phyloP scores from a whole-genome alignment of 2,329 filamentous ascomycete genomes.

The Zarea fungicola region DNA sequence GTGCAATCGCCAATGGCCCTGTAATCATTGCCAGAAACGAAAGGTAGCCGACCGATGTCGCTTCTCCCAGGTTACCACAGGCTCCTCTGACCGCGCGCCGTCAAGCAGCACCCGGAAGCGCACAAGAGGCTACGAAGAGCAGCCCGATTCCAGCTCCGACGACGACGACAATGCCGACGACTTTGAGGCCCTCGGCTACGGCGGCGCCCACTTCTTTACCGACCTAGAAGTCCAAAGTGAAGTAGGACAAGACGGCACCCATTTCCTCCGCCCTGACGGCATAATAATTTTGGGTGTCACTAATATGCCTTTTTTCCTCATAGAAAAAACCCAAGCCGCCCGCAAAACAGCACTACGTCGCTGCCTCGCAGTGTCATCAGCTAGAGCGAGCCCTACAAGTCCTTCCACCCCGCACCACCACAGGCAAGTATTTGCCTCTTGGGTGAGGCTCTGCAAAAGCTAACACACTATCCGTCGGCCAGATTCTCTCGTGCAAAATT shows the following conservation, averaged over 20 bases:
- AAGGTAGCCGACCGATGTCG: conserved; percentile 33
- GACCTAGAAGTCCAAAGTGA: conserved; percentile 22
- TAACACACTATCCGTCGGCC: background rate
- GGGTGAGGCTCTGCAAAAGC: no score
- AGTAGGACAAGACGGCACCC: conserved; percentile 18
- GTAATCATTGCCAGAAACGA: conserved; percentile 35
- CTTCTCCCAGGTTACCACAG: conserved; percentile 22
- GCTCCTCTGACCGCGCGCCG: conserved; percentile 19
- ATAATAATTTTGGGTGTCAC: background rate
- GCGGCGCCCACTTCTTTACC: conserved; percentile 27
- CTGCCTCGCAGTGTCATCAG: conserved; percentile 22
- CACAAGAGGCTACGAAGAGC: conserved; percentile 12
- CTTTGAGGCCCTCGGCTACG: conserved; percentile 33
- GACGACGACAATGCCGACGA: conserved; percentile 23
- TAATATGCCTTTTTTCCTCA: conserved; percentile 3
- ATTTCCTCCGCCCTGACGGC: background rate
- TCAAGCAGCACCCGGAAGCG: conserved; percentile 8
- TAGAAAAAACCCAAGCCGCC: conserved; percentile 17
- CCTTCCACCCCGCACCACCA: conserved; percentile 29
- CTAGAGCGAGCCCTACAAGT: conserved; percentile 27
- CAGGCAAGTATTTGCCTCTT: conserved; percentile 24
- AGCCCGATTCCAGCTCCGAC: conserved; percentile 18
- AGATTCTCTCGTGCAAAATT: conserved; percentile 35
- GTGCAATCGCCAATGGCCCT: conserved; percentile 37
- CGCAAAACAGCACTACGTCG: conserved; percentile 17